Evolutionary conservation across 1,284 basidiomycete species (phyloP).

Genomic region (Peniophora sp.): DNA sequence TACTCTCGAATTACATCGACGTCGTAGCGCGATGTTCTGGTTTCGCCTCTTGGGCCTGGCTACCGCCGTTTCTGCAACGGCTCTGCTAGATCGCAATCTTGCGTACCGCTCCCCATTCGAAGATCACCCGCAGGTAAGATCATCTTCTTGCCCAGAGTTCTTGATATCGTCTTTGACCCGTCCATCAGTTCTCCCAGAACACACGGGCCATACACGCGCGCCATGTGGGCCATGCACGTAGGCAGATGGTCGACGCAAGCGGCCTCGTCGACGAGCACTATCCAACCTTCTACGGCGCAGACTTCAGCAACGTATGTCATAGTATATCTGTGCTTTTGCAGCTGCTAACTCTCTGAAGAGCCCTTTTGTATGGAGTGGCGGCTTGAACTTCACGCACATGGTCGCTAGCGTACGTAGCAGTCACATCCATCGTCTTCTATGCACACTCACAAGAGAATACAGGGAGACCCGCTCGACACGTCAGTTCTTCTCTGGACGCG

Average conservation of each 20-base stretch:
- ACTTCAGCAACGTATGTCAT: conserved; percentile 40
- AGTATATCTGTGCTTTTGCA: not conserved
- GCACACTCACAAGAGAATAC: conserved; percentile 8
- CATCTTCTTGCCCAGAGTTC: not conserved
- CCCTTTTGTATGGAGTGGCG: conserved; percentile 45
- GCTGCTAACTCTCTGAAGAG: conserved; percentile 23
- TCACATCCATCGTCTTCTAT: not conserved
- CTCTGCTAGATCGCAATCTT: conserved; percentile 35
- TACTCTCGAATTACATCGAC: not conserved
- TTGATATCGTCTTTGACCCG: not conserved
- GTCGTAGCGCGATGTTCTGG: conserved; percentile 2
- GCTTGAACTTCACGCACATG: conserved; percentile 47
- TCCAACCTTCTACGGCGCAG: conserved; percentile 43
- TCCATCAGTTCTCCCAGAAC: conserved; percentile 30
- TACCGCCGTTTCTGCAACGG: conserved; percentile 17
- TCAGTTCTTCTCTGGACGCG: conserved; percentile 61
- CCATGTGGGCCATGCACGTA: conserved; percentile 26
- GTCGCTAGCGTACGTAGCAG: conserved; percentile 25
- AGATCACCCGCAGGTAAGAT: conserved; percentile 30
- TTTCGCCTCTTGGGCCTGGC: conserved; percentile 7
- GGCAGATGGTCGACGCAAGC: conserved; percentile 31
- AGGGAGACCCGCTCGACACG: conserved; percentile 54
- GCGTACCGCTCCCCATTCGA: conserved; percentile 42
- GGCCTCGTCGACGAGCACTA: conserved; percentile 44
- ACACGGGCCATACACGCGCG: conserved; percentile 30